Conservation (phyloP, 108 stramenopile genomes). For the Nannochloropsis salina region DNA sequence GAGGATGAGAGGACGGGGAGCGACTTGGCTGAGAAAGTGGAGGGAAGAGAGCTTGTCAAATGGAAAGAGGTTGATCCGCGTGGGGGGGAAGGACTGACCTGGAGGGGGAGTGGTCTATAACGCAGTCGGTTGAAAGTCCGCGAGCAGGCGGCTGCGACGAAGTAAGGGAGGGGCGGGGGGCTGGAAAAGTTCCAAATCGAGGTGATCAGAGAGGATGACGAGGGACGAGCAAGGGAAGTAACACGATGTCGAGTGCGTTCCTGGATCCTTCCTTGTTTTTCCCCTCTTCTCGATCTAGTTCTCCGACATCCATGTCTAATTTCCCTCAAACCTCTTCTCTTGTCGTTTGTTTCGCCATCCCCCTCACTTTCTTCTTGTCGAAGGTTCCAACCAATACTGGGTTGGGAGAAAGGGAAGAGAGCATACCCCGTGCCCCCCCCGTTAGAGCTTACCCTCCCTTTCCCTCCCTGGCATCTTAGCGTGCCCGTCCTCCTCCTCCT, state of each 20-base stretch:
- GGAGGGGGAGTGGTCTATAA: no score
- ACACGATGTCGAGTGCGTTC: no score
- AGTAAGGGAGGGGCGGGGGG: no score
- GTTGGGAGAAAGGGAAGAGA: neutral
- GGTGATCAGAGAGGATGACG: no score
- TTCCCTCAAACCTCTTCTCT: neutral
- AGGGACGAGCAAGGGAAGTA: no score
- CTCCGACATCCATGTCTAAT: neutral
- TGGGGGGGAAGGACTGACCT: no score
- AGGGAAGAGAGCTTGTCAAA: neutral
- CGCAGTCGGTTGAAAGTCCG: no score
- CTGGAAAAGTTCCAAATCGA: no score
- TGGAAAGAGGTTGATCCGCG: no score
- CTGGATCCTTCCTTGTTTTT: neutral
- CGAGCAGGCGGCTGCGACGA: no score
- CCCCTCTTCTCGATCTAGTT: neutral
- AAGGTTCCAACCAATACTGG: neutral
- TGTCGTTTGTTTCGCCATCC: neutral
- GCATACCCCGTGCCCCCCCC: neutral
- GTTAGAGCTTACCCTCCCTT: neutral
- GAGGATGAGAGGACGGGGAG: slow-evolving; percentile 19
- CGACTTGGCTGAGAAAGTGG: neutral
- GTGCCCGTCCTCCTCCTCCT: neutral
- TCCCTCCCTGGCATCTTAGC: neutral
- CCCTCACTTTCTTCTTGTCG: neutral